A percentile compares a stretch with the other conserved stretches of the same genome.
Evolutionary conservation across 108 stramenopile genomes (phyloP).

Genomic region (Fragilariopsis cylindrus): DNA sequence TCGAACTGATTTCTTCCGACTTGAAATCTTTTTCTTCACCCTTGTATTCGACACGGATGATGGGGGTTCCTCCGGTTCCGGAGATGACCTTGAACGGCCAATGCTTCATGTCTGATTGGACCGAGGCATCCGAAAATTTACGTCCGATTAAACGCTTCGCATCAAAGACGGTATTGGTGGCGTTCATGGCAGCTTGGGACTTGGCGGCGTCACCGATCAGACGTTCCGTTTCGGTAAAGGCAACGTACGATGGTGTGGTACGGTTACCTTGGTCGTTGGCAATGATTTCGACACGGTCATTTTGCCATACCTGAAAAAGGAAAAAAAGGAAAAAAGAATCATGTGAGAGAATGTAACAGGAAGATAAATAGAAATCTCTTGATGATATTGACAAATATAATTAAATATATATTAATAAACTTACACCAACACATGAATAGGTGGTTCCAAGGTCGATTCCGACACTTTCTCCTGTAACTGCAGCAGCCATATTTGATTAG

Average conservation of each 20-base stretch:
- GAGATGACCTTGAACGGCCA: conserved; percentile 96
- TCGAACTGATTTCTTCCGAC: conserved; percentile 98
- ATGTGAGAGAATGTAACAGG: conserved; percentile 37
- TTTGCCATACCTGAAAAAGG: conserved; percentile 98
- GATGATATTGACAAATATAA: too few relatives aligned
- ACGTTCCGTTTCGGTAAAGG: conserved; percentile 98
- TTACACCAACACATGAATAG: conserved; percentile 16
- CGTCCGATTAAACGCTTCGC: conserved; percentile 99
- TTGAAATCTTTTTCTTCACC: conserved; percentile 98
- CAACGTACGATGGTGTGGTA: conserved; percentile 99
- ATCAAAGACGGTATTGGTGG: conserved; percentile 97
- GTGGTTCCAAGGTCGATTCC: conserved; percentile 78
- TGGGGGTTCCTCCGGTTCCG: conserved; percentile 92
- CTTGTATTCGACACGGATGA: conserved; percentile 97
- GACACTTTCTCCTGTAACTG: conserved; percentile 81
- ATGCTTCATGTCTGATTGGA: conserved; percentile 98
- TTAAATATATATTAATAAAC: too few relatives aligned
- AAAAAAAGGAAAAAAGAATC: conserved; percentile 95
- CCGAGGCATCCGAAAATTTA: conserved; percentile 91
- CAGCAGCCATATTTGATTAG: conserved; percentile 15
- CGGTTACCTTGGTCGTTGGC: conserved; percentile 99
- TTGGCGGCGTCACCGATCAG: conserved; percentile 96
- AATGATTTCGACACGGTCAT: conserved; percentile 99
- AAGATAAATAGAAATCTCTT: background rate
- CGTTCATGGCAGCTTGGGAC: conserved; percentile 98